Evolutionary conservation across 441 rosid genomes (phyloP).

Genomic region (Populus hybrid): DNA sequence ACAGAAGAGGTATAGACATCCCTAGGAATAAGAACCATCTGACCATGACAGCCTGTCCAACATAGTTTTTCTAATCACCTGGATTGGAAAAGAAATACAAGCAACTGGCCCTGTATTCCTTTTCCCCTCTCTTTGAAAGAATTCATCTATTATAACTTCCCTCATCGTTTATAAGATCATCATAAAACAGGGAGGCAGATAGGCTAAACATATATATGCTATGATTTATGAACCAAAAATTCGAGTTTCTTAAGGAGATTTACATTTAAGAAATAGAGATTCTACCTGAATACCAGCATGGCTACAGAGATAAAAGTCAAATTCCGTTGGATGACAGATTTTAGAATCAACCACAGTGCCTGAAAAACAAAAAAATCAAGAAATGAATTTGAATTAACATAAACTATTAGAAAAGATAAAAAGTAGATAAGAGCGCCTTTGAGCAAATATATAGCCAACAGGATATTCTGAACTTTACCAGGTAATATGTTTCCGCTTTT

Average conservation of each 20-base stretch:
- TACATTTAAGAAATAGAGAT: background rate
- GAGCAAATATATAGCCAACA: background rate
- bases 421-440: background rate
- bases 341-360: constrained; percentile 94
- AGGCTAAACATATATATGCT: background rate
- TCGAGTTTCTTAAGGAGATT: too few relatives aligned
- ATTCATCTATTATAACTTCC: background rate
- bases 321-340: constrained; percentile 95
- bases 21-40: background rate
- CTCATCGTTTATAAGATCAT: background rate
- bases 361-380: constrained; percentile 25
- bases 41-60: background rate
- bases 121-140: background rate
- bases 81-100: background rate
- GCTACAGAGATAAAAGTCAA: constrained; percentile 94
- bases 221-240: background rate
- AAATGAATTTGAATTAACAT: background rate
- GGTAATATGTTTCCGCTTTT: constrained; percentile 93
- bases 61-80: background rate
- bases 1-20: background rate
- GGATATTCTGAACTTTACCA: constrained; percentile 35
- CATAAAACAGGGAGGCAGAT: background rate
- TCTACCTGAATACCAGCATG: constrained; percentile 96
- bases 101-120: background rate
- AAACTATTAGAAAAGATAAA: background rate